phyloP scores from a whole-genome alignment of 2,329 filamentous ascomycete genomes.

The Domatiomyces catenatus region DNA sequence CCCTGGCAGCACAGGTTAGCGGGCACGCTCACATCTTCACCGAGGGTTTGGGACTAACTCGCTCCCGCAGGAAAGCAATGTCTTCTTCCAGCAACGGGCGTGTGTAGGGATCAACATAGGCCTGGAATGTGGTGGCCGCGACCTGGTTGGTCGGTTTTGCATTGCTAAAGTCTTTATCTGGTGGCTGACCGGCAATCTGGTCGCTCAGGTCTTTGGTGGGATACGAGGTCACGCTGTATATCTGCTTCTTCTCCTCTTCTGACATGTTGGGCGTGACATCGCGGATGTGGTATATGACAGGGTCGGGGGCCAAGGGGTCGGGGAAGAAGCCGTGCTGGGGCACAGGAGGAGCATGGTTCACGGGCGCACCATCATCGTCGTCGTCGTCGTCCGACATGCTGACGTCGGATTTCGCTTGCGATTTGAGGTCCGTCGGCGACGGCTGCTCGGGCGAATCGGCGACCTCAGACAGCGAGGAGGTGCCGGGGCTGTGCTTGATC shows the following conservation, averaged over 20 bases:
- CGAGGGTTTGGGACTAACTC: slow-evolving; percentile 32
- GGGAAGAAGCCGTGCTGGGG: slow-evolving; percentile 79
- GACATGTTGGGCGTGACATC: slow-evolving; percentile 59
- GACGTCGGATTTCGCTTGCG: slow-evolving; percentile 46
- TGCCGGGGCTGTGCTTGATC: slow-evolving; percentile 17
- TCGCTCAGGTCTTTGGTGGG: slow-evolving; percentile 67
- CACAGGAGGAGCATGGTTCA: slow-evolving; percentile 46
- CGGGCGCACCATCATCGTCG: slow-evolving; percentile 22
- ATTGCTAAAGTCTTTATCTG: slow-evolving; percentile 89
- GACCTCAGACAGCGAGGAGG: slow-evolving; percentile 18
- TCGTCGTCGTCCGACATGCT: slow-evolving; percentile 41
- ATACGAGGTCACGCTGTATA: slow-evolving; percentile 75
- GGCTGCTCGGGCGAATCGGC: slow-evolving; percentile 21
- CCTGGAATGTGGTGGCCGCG: slow-evolving; percentile 81
- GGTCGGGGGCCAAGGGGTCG: slow-evolving; percentile 77
- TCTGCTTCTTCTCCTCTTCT: slow-evolving; percentile 70
- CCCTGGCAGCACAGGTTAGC: slow-evolving; percentile 32
- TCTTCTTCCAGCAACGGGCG: slow-evolving; percentile 84
- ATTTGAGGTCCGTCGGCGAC: slow-evolving; percentile 42
- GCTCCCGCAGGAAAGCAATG: slow-evolving; percentile 77
- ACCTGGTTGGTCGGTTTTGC: slow-evolving; percentile 90
- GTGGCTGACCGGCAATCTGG: slow-evolving; percentile 73
- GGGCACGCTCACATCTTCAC: background rate
- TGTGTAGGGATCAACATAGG: slow-evolving; percentile 83
- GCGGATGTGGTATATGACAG: slow-evolving; percentile 86